Percentiles rank a stretch among this genome's conserved stretches.
phyloP scores from a whole-genome alignment of 1,284 basidiomycete genomes.

The Serendipita sp. region DNA sequence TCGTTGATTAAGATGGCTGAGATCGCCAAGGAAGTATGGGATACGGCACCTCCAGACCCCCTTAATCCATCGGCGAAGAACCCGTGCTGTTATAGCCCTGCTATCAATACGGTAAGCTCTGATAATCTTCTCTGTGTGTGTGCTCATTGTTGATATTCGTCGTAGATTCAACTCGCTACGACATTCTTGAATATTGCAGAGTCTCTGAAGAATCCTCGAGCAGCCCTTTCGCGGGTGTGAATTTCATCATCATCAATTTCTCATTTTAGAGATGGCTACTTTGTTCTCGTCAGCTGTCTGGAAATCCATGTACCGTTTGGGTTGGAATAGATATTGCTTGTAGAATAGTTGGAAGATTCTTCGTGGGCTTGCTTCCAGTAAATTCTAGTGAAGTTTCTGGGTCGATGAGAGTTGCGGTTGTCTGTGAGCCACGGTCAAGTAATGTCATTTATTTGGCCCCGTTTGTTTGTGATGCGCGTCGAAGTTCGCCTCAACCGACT shows the following conservation, averaged over 20 bases:
- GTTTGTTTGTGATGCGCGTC: too few species aligned
- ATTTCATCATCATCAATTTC: too few species aligned
- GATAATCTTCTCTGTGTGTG: background rate
- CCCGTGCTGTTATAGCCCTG: constrained; percentile 36
- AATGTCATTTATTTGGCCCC: too few species aligned
- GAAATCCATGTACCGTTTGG: too few species aligned
- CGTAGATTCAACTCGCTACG: constrained; percentile 35
- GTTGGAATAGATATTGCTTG: too few species aligned
- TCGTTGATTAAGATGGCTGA: constrained; percentile 37
- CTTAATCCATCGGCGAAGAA: constrained; percentile 24
- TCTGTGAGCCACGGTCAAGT: background rate
- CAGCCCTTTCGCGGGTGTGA: constrained; percentile 21
- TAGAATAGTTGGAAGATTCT: too few species aligned
- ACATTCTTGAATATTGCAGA: constrained; percentile 49
- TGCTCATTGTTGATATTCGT: constrained; percentile 15
- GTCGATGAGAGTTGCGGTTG: background rate
- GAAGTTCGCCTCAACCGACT: too few species aligned
- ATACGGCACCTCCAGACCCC: constrained; percentile 31
- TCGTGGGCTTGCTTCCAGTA: too few species aligned
- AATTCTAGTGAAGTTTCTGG: too few species aligned
- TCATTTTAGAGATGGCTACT: too few species aligned
- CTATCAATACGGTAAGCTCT: constrained; percentile 37
- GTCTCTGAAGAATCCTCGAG: constrained; percentile 41
- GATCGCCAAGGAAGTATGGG: constrained; percentile 37
- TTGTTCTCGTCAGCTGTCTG: too few species aligned